phyloP scores from a whole-genome alignment of 441 rosid genomes.

The Sinapis alba region DNA sequence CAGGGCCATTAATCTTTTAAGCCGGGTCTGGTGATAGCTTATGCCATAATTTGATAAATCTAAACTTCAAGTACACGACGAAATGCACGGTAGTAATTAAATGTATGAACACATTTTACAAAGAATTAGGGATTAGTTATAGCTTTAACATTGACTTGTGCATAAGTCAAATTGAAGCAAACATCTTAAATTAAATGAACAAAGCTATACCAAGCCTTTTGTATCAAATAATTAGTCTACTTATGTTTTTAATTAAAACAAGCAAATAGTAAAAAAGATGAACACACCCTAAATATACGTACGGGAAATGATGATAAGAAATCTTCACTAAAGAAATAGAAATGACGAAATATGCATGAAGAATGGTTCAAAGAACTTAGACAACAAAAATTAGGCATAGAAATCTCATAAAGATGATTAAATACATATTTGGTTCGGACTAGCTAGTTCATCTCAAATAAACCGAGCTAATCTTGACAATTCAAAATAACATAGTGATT shows the following conservation, averaged over 20 bases:
- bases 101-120: neutral
- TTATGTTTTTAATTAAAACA: neutral
- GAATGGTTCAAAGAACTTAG: too few relatives aligned
- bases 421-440: neutral
- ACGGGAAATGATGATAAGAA: neutral
- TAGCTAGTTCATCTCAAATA: neutral
- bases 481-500: neutral
- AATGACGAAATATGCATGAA: too few relatives aligned
- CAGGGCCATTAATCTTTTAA: too few relatives aligned
- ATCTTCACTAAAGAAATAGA: too few relatives aligned
- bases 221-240: neutral
- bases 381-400: too few relatives aligned
- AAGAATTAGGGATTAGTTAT: neutral
- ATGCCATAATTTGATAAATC: neutral
- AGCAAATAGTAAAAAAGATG: neutral
- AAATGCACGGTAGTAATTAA: neutral
- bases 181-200: neutral
- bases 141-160: neutral
- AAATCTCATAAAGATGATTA: too few relatives aligned
- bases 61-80: neutral
- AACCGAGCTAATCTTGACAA: neutral
- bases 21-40: neutral
- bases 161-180: neutral
- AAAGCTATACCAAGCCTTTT: neutral
- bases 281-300: neutral